Evolutionary conservation across 306 rosid species (phyloP).

Genomic region (Acacia melanoxylon): DNA sequence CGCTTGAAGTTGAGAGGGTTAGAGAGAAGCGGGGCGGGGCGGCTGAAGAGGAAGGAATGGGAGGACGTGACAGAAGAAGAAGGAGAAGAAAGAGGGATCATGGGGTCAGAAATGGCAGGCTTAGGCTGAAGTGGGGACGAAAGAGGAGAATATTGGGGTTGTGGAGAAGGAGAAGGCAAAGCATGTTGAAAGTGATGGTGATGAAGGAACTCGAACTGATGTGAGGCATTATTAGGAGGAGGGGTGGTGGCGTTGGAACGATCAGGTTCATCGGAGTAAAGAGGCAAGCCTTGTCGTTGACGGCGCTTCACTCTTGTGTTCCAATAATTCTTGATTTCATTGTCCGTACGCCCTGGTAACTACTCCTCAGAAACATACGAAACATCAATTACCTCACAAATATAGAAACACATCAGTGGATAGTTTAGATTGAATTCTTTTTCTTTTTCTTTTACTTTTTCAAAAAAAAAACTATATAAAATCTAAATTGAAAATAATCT

Average conservation of each 20-base stretch:
- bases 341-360: slow-evolving; percentile 73
- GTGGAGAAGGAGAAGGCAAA: slow-evolving; percentile 15
- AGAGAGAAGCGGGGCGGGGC: slow-evolving; percentile 42
- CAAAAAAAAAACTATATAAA: no score
- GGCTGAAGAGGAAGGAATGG: slow-evolving; percentile 43
- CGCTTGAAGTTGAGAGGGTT: slow-evolving; percentile 41
- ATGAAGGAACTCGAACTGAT: slow-evolving; percentile 25
- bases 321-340: slow-evolving; percentile 71
- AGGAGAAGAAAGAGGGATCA: background rate
- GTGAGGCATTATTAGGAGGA: background rate
- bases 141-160: slow-evolving; percentile 35
- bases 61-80: slow-evolving; percentile 1
- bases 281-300: slow-evolving; percentile 48
- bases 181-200: slow-evolving; percentile 21
- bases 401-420: no score
- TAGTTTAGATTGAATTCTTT: no score
- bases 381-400: background rate
- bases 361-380: background rate
- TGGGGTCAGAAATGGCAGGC: slow-evolving; percentile 26
- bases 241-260: background rate
- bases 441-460: no score
- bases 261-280: slow-evolving; percentile 41
- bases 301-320: slow-evolving; percentile 62
- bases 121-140: slow-evolving; percentile 34
- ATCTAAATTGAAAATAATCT: no score